Percentiles rank a stretch among this genome's conserved stretches.
These are phyloP conservation scores for Nicotiana noctiflora DNA, from an alignment of 257 asterid genomes.

Conservation along the genomic window DNA sequence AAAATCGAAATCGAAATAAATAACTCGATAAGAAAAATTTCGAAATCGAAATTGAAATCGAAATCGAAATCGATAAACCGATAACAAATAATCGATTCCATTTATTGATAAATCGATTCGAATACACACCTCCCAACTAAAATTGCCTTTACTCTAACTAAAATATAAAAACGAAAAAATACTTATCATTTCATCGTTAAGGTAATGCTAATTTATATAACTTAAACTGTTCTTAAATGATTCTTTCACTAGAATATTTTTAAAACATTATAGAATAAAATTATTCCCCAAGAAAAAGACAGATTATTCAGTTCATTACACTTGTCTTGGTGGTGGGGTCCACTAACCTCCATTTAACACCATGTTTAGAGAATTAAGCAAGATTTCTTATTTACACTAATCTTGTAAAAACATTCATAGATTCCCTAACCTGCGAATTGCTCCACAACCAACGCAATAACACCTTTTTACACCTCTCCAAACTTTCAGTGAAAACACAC, in stretches of 20 bases:
- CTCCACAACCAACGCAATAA: background rate
- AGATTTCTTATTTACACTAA: background rate
- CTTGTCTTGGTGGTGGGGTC: background rate
- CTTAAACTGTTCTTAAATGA: no score
- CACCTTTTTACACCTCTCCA: background rate
- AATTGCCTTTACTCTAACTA: no score
- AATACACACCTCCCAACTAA: no score
- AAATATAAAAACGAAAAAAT: no score
- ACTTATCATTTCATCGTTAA: no score
- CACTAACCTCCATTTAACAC: background rate
- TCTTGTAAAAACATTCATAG: background rate
- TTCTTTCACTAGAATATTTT: background rate
- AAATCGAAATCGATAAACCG: no score
- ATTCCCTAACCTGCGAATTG: constrained; percentile 11
- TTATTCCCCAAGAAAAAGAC: background rate
- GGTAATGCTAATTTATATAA: no score
- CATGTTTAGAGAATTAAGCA: background rate
- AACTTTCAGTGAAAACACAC: background rate
- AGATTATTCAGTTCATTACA: background rate
- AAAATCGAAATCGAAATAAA: no score
- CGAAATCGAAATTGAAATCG: no score
- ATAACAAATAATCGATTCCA: no score
- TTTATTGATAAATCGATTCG: no score
- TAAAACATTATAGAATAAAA: background rate
- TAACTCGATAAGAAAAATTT: no score